phyloP scores from a whole-genome alignment of 106 monocot genomes.

The Dactylorhiza incarnata region DNA sequence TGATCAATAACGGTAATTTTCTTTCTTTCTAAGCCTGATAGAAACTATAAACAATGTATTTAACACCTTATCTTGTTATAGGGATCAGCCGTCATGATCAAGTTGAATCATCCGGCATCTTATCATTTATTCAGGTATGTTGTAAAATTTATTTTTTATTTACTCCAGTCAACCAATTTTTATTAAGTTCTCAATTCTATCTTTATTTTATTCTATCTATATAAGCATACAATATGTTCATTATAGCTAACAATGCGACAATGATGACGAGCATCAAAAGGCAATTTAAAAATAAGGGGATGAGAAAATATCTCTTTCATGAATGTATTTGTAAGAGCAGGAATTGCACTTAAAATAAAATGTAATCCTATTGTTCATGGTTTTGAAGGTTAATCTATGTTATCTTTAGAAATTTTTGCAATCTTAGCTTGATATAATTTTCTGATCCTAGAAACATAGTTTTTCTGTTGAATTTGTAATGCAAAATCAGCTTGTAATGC shows the following conservation, averaged over 20 bases:
- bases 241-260: not conserved
- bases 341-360: not conserved
- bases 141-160: not conserved
- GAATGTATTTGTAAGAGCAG: not conserved
- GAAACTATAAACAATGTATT: constrained; percentile 3
- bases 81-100: constrained; percentile 84
- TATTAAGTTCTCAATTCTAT: not conserved
- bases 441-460: not conserved
- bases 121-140: constrained; percentile 73
- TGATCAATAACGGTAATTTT: constrained; percentile 62
- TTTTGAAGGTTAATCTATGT: not conserved
- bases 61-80: constrained; percentile 17
- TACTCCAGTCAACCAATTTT: not conserved
- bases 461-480: not conserved
- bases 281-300: not conserved
- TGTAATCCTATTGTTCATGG: not conserved
- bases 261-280: not conserved
- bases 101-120: constrained; percentile 53
- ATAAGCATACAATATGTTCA: not conserved
- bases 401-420: constrained; percentile 1
- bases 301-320: not conserved
- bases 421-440: not conserved
- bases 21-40: not conserved
- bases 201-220: constrained; percentile 2
- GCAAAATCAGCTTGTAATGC: not conserved